phyloP scores from a whole-genome alignment of 1,139 yeast genomes.

The Hemisphaericaspora lyxosophila region DNA sequence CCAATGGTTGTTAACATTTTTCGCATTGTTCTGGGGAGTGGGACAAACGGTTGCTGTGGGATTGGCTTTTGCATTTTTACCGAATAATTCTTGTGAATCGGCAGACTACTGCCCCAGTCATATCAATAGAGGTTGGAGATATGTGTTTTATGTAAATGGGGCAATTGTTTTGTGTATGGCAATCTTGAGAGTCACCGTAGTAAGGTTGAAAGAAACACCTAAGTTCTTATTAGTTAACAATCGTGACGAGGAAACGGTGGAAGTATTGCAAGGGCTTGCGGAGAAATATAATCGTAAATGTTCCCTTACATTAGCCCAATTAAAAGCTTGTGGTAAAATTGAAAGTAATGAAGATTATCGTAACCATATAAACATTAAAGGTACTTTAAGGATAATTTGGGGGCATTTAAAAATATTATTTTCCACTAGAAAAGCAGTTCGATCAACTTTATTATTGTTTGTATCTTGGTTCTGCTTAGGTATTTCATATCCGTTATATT shows the following conservation, averaged over 20 bases:
- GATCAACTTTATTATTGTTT: conserved; percentile 31
- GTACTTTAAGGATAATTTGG: conserved; percentile 19
- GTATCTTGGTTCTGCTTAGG: conserved; percentile 40
- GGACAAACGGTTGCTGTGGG: conserved; percentile 58
- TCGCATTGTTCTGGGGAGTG: conserved; percentile 64
- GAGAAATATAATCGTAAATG: conserved; percentile 41
- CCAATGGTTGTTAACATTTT: conserved; percentile 54
- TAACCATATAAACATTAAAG: conserved; percentile 18
- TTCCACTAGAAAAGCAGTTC: conserved; percentile 23
- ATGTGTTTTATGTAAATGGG: conserved; percentile 53
- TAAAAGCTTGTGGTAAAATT: conserved; percentile 45
- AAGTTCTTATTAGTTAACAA: conserved; percentile 53
- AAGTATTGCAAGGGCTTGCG: conserved; percentile 37
- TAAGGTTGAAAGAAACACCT: conserved; percentile 56
- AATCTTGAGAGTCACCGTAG: conserved; percentile 43
- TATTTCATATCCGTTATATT: conserved; percentile 39
- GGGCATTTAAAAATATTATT: conserved; percentile 30
- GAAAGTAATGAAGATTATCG: conserved; percentile 25
- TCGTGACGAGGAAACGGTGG: conserved; percentile 51
- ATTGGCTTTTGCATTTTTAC: conserved; percentile 58
- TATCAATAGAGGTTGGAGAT: conserved; percentile 61
- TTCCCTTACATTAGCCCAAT: conserved; percentile 45
- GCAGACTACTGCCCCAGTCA: conserved; percentile 41
- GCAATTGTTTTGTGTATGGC: conserved; percentile 53
- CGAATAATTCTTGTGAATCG: conserved; percentile 45